Conservation (phyloP, 345 rosid genomes). For the Lumnitzera racemosa region DNA sequence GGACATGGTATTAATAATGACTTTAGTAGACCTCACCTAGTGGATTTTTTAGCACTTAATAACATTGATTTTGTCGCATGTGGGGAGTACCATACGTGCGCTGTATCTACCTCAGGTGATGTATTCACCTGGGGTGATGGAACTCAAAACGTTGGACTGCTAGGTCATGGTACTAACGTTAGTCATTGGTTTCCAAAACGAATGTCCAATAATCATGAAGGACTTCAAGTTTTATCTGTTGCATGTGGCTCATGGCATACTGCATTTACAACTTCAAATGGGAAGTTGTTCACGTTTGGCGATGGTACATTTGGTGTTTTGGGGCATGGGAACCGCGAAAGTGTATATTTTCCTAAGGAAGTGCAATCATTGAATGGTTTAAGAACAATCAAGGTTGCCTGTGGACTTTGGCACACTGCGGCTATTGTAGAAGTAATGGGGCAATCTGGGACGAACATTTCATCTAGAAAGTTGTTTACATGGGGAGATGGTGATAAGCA, state of each 20-base stretch:
- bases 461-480: constrained; percentile 75
- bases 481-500: constrained; percentile 97
- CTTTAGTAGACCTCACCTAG: constrained; percentile 66
- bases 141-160: constrained; percentile 64
- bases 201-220: constrained; percentile 77
- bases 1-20: constrained; percentile 78
- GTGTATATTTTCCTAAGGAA: constrained; percentile 65
- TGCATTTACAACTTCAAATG: constrained; percentile 78
- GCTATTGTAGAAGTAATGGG: constrained; percentile 81
- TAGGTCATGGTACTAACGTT: constrained; percentile 76
- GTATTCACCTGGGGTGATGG: constrained; percentile 95
- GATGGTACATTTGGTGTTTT: constrained; percentile 85
- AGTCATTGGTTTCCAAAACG: constrained; percentile 96
- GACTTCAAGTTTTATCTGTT: constrained; percentile 76
- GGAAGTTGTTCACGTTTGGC: constrained; percentile 84
- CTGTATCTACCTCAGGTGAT: constrained; percentile 73
- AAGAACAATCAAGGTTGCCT: constrained; percentile 79
- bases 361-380: constrained; percentile 60
- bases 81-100: constrained; percentile 86
- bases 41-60: constrained; percentile 69
- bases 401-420: constrained; percentile 96
- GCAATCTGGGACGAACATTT: constrained; percentile 42
- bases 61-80: constrained; percentile 75
- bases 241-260: constrained; percentile 97
- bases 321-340: constrained; percentile 89